Conservation (phyloP, 1,284 basidiomycete genomes). For the Naganishia sp. region DNA sequence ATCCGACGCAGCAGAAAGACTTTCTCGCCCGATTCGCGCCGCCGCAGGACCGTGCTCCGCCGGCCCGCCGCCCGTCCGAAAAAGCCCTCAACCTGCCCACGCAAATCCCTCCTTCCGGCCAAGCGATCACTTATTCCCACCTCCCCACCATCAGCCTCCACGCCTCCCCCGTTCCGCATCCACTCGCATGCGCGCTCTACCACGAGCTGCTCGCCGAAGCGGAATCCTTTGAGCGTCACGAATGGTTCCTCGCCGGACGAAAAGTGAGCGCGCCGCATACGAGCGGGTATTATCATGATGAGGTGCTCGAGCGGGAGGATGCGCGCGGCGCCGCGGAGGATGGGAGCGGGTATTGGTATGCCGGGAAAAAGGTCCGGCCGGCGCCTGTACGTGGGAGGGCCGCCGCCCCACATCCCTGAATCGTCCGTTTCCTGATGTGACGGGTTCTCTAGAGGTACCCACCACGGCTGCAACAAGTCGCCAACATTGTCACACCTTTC, state of each 20-base stretch:
- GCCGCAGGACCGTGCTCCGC: neutral
- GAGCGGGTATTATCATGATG: slow-evolving; percentile 60
- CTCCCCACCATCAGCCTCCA: slow-evolving; percentile 44
- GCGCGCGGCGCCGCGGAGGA: neutral
- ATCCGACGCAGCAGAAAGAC: neutral
- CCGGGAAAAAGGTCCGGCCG: slow-evolving; percentile 36
- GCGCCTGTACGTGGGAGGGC: slow-evolving; percentile 28
- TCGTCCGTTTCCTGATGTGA: too few species aligned
- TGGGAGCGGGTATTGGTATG: slow-evolving; percentile 39
- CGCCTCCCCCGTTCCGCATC: slow-evolving; percentile 62
- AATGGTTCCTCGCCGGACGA: slow-evolving; percentile 48
- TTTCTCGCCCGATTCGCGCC: slow-evolving; percentile 1
- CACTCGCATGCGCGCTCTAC: slow-evolving; percentile 64
- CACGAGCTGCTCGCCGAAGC: slow-evolving; percentile 55
- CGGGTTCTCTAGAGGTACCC: slow-evolving; percentile 61
- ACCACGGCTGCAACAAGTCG: slow-evolving; percentile 73
- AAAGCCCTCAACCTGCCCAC: neutral
- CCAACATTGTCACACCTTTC: slow-evolving; percentile 68
- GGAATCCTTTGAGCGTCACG: slow-evolving; percentile 33
- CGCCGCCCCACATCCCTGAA: neutral
- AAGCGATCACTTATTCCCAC: neutral
- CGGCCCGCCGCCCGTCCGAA: neutral
- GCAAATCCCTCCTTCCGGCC: neutral
- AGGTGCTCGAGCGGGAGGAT: slow-evolving; percentile 59
- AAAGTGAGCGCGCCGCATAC: slow-evolving; percentile 67